Conservation (phyloP, 2,329 filamentous ascomycete genomes). For the Cylindrodendrum hubeiense region DNA sequence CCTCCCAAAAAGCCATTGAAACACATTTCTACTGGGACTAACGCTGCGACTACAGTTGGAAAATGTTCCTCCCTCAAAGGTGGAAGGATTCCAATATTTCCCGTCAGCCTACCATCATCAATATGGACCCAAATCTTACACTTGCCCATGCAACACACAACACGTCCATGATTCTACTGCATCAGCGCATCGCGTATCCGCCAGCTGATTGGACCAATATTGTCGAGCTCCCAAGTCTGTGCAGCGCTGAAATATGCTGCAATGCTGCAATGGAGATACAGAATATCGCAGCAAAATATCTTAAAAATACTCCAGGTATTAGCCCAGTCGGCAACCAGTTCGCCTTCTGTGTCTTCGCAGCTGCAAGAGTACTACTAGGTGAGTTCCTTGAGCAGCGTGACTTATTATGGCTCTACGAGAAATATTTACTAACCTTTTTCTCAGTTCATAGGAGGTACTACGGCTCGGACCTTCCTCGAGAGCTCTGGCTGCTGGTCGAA, state of each 20-base stretch:
- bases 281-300: constrained; percentile 18
- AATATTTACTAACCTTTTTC: neutral
- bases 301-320: constrained; percentile 6
- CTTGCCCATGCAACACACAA: constrained; percentile 21
- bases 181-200: constrained; percentile 24
- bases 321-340: constrained; percentile 17
- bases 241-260: constrained; percentile 15
- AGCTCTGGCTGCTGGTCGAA: constrained; percentile 17
- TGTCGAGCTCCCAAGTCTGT: constrained; percentile 13
- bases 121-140: constrained; percentile 22
- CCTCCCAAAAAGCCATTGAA: too few species aligned
- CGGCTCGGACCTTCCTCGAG: constrained; percentile 7
- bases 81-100: constrained; percentile 26
- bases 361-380: constrained; percentile 17
- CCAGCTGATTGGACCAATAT: constrained; percentile 15
- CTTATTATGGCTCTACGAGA: too few species aligned
- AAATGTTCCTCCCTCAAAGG: constrained; percentile 20
- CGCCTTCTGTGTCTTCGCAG: constrained; percentile 22
- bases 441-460: constrained; percentile 20
- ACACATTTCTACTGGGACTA: neutral
- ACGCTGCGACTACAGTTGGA: constrained; percentile 1
- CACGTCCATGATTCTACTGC: constrained; percentile 17
- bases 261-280: constrained; percentile 22
- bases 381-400: neutral
- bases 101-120: constrained; percentile 14